phyloP scores from a whole-genome alignment of 345 rosid genomes.

The Trapa bicornis region DNA sequence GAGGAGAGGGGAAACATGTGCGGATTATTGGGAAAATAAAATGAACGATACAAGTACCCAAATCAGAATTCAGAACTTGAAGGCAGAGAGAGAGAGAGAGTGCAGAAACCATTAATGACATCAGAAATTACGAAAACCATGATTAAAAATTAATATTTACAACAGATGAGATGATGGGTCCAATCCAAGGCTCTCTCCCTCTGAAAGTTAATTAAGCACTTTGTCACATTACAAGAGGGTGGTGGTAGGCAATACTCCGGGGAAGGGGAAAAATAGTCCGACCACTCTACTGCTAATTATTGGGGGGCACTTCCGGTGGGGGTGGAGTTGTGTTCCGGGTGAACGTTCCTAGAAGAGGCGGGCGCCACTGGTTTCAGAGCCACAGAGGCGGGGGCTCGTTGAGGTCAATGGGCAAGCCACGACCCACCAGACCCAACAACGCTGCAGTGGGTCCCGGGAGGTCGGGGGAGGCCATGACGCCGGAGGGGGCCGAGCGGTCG shows the following conservation, averaged over 20 bases:
- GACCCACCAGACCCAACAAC: conserved; percentile 37
- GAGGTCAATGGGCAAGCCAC: conserved; percentile 79
- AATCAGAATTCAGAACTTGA: not conserved
- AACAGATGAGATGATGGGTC: not conserved
- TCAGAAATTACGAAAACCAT: not conserved
- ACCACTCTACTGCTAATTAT: not conserved
- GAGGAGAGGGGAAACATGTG: too few species aligned
- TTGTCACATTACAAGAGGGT: not conserved
- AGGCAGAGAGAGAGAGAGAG: not conserved
- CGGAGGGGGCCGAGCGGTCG: conserved; percentile 13
- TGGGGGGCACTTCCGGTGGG: not conserved
- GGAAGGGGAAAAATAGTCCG: not conserved
- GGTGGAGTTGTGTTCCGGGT: not conserved
- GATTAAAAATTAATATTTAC: conserved; percentile 1
- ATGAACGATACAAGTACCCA: not conserved
- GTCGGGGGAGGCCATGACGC: conserved; percentile 9
- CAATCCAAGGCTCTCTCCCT: not conserved
- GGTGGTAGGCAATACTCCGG: not conserved
- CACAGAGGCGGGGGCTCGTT: conserved; percentile 94
- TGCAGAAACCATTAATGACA: not conserved
- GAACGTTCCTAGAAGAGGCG: not conserved
- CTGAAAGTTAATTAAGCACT: not conserved
- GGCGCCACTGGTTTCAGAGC: conserved; percentile 27
- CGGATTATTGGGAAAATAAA: too few species aligned
- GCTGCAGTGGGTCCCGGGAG: conserved; percentile 16